A percentile compares a stretch with the other conserved stretches of the same genome.
Conservation (phyloP, 345 rosid genomes). For the Aquilaria yunnanensis region DNA sequence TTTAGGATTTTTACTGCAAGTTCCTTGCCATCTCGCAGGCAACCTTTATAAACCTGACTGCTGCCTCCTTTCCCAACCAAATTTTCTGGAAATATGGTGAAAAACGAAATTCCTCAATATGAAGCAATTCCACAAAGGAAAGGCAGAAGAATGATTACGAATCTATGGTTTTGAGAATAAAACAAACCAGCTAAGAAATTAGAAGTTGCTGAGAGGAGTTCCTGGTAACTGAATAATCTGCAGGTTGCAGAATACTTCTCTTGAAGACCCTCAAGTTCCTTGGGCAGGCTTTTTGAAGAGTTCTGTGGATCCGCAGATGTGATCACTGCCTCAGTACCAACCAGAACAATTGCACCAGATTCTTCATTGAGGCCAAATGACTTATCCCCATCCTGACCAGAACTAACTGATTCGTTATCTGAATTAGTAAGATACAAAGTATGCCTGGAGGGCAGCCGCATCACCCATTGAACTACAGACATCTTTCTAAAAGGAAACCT, state of each 20-base stretch:
- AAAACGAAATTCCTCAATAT: background rate
- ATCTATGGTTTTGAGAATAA: conserved; percentile 11
- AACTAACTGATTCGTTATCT: conserved; percentile 26
- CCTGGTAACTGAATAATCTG: conserved; percentile 68
- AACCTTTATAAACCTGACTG: conserved; percentile 82
- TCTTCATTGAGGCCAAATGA: conserved; percentile 36
- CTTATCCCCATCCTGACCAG: conserved; percentile 15
- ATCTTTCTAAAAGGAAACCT: conserved; percentile 41
- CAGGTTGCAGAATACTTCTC: conserved; percentile 73
- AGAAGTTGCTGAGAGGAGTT: conserved; percentile 67
- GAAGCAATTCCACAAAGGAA: too few relatives aligned
- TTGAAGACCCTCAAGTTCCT: conserved; percentile 52
- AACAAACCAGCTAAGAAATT: conserved; percentile 61
- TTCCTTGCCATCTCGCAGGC: conserved; percentile 69
- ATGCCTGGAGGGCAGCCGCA: conserved; percentile 49
- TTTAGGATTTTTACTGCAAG: conserved; percentile 91
- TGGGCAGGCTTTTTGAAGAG: conserved; percentile 33
- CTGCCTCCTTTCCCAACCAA: conserved; percentile 91
- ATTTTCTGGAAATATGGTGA: conserved; percentile 48
- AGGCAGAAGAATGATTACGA: background rate
- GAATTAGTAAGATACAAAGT: conserved; percentile 30
- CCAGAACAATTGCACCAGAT: conserved; percentile 47
- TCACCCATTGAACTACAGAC: conserved; percentile 66
- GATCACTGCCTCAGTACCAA: conserved; percentile 24
- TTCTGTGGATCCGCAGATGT: conserved; percentile 24